A percentile compares a stretch with the other conserved stretches of the same genome.
phyloP scores from a whole-genome alignment of 805 yeast genomes.

The Kodamaea neixiangensis region DNA sequence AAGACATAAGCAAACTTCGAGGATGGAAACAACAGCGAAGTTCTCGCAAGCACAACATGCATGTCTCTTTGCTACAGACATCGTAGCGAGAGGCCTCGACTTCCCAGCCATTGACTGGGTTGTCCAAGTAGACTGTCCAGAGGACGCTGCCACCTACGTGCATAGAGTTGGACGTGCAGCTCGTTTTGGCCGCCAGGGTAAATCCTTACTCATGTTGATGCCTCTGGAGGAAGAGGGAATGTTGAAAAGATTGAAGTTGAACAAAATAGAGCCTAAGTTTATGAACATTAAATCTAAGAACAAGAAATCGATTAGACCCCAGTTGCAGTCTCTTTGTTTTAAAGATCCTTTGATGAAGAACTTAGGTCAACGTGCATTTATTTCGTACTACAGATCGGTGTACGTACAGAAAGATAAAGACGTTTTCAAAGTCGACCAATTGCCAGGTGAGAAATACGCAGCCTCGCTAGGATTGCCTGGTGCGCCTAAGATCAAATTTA shows the following conservation, averaged over 20 bases:
- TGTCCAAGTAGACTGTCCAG: slow-evolving; percentile 90
- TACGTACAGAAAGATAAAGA: slow-evolving; percentile 86
- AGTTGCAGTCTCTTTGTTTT: slow-evolving; percentile 87
- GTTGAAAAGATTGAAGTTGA: slow-evolving; percentile 58
- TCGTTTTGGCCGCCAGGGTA: slow-evolving; percentile 81
- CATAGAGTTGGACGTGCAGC: slow-evolving; percentile 93
- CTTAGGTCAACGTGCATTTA: slow-evolving; percentile 93
- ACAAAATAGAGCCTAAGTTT: slow-evolving; percentile 68
- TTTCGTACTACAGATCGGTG: slow-evolving; percentile 84
- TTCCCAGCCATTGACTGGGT: slow-evolving; percentile 96
- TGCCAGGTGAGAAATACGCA: slow-evolving; percentile 85
- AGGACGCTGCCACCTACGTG: slow-evolving; percentile 83
- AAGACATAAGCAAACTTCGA: slow-evolving; percentile 84
- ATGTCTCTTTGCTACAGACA: slow-evolving; percentile 86
- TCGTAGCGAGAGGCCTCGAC: slow-evolving; percentile 89
- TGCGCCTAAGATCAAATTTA: slow-evolving; percentile 86
- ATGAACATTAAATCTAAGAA: slow-evolving; percentile 75
- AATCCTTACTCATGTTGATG: slow-evolving; percentile 77
- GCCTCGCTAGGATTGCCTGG: slow-evolving; percentile 91
- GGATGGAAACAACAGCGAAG: slow-evolving; percentile 78
- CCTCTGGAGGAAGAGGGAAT: slow-evolving; percentile 84
- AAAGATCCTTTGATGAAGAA: slow-evolving; percentile 89
- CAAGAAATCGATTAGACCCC: slow-evolving; percentile 73
- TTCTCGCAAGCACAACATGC: slow-evolving; percentile 78
- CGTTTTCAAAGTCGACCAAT: slow-evolving; percentile 71